Evolutionary conservation across 257 asterid species (phyloP).

Genomic region (Osmanthus fragrans): DNA sequence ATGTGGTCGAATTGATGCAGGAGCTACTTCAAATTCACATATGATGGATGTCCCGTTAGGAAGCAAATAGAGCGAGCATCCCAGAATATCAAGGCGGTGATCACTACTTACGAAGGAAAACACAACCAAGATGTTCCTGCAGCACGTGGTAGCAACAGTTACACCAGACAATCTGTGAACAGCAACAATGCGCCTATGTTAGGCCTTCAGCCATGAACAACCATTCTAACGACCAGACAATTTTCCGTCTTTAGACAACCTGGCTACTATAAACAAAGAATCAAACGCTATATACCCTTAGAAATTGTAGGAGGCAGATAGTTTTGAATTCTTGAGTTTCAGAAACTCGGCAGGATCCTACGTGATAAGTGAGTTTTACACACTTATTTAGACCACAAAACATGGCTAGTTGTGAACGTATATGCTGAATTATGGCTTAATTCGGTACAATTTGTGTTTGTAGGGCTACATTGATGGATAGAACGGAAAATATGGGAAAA

Average conservation of each 20-base stretch:
- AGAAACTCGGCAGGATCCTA: conserved; percentile 26
- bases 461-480: no score
- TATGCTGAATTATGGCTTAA: no score
- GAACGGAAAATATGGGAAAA: no score
- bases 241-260: conserved; percentile 21
- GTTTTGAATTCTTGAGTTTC: conserved; percentile 28
- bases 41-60: conserved; percentile 49
- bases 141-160: conserved; percentile 45
- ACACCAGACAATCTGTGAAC: conserved; percentile 29
- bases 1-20: conserved; percentile 25
- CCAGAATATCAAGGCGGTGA: conserved; percentile 52
- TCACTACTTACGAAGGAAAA: conserved; percentile 56
- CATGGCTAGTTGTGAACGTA: no score
- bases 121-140: conserved; percentile 65
- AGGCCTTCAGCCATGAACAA: conserved; percentile 31
- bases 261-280: conserved; percentile 27
- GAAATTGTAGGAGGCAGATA: conserved; percentile 36
- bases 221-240: conserved; percentile 11
- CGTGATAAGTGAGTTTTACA: no score
- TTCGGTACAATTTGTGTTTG: no score
- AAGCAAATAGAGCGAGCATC: conserved; percentile 64
- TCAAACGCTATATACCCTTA: conserved; percentile 40
- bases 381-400: no score
- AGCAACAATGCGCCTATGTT: conserved; percentile 24
- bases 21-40: conserved; percentile 60